Conservation (phyloP, 306 rosid genomes). For the Inga laurina region DNA sequence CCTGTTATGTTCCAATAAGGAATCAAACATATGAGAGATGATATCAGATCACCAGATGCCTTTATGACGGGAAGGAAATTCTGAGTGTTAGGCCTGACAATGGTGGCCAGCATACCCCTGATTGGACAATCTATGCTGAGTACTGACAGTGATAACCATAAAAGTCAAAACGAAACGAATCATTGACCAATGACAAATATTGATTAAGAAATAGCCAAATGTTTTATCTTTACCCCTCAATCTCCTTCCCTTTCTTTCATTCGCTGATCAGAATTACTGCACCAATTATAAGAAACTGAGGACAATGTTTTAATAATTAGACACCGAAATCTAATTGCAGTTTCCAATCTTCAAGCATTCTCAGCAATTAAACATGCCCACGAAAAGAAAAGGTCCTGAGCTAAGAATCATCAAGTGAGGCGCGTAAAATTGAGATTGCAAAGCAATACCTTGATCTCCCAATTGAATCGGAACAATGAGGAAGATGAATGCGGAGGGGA, state of each 20-base stretch:
- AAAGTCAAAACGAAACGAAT: not conserved
- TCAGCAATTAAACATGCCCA: not conserved
- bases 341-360: not conserved
- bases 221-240: not conserved
- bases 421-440: not conserved
- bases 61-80: not conserved
- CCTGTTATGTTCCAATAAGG: not conserved
- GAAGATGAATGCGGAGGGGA: not conserved
- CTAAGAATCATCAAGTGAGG: not conserved
- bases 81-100: not conserved
- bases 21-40: not conserved
- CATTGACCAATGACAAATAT: not conserved
- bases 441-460: not conserved
- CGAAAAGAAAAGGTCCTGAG: not conserved
- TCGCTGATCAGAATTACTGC: not conserved
- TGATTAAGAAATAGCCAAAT: not conserved
- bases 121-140: not conserved
- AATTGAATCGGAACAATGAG: not conserved
- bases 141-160: not conserved
- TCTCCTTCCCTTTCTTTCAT: not conserved
- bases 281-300: not conserved
- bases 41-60: not conserved
- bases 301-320: not conserved
- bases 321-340: not conserved
- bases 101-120: not conserved